A percentile compares a stretch with the other conserved stretches of the same genome.
Evolutionary conservation across 768 basidiomycete species (phyloP).

Genomic region (Suillus spraguei): DNA sequence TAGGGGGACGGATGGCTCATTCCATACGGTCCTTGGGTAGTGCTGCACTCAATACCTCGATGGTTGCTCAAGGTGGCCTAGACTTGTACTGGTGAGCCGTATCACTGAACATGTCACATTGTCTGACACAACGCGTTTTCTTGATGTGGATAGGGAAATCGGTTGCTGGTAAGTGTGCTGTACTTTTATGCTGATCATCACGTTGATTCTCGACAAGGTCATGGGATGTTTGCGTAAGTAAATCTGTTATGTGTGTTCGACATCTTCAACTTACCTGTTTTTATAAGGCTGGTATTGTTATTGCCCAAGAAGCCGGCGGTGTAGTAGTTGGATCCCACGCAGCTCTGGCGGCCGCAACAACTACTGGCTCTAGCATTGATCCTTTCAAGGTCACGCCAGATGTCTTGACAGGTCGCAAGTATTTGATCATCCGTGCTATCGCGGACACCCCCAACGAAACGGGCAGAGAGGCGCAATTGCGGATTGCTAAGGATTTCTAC

Average conservation of each 20-base stretch:
- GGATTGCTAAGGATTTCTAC: constrained; percentile 86
- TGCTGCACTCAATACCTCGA: constrained; percentile 78
- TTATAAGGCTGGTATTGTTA: constrained; percentile 80
- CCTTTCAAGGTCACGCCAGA: constrained; percentile 70
- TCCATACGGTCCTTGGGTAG: constrained; percentile 83
- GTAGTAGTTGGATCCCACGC: constrained; percentile 72
- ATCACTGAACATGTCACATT: neutral
- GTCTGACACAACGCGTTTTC: constrained; percentile 9
- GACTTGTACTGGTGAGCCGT: constrained; percentile 81
- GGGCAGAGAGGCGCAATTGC: constrained; percentile 69
- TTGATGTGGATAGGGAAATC: constrained; percentile 60
- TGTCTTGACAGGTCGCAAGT: constrained; percentile 77
- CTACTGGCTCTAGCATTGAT: constrained; percentile 28
- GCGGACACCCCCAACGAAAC: constrained; percentile 65
- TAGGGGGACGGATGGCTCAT: constrained; percentile 83
- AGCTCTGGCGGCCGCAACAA: constrained; percentile 40
- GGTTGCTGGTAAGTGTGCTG: constrained; percentile 58
- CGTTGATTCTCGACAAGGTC: constrained; percentile 41
- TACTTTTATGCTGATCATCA: neutral
- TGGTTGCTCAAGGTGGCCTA: constrained; percentile 87
- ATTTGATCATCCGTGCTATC: constrained; percentile 75
- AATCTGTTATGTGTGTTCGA: neutral
- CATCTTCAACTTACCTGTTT: neutral
- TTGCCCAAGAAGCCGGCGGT: constrained; percentile 88
- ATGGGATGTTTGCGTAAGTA: constrained; percentile 82